Percentiles rank a stretch among this genome's conserved stretches.
Evolutionary conservation across 2,329 filamentous ascomycete genomes (phyloP).

Genomic region (Hypoxylon sp.): DNA sequence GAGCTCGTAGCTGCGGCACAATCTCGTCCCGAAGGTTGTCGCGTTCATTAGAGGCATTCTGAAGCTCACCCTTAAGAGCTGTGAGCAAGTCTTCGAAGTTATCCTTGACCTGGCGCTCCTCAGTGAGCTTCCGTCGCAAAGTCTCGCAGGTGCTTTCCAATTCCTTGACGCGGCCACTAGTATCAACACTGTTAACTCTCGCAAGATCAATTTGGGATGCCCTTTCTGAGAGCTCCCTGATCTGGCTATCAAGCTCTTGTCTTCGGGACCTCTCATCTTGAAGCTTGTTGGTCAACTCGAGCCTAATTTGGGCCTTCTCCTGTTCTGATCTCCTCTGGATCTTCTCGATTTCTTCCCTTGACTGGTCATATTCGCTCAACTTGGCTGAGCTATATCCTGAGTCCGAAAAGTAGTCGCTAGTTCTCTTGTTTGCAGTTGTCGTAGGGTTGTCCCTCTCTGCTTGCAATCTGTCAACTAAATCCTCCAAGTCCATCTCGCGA

Average conservation of each 20-base stretch:
- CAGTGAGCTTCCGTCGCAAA: conserved; percentile 82
- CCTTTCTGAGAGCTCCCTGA: conserved; percentile 84
- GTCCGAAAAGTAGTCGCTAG: conserved; percentile 98
- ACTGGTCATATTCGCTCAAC: conserved; percentile 76
- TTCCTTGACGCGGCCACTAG: conserved; percentile 77
- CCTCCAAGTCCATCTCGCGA: conserved; percentile 96
- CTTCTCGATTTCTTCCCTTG: conserved; percentile 82
- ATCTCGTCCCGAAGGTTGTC: conserved; percentile 93
- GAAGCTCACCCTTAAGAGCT: conserved; percentile 85
- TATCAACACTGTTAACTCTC: conserved; percentile 70
- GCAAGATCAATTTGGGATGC: conserved; percentile 74
- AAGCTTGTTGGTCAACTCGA: conserved; percentile 87
- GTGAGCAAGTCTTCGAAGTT: conserved; percentile 94
- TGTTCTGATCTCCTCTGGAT: conserved; percentile 89
- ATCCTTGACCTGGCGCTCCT: conserved; percentile 89
- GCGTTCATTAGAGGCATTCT: conserved; percentile 86
- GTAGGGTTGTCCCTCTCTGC: conserved; percentile 76
- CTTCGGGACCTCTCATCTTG: conserved; percentile 87
- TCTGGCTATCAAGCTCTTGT: conserved; percentile 84
- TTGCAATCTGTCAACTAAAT: conserved; percentile 90
- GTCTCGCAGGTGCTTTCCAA: conserved; percentile 87
- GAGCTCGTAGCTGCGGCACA: conserved; percentile 82
- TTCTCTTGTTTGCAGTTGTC: conserved; percentile 75
- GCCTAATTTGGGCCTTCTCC: conserved; percentile 87
- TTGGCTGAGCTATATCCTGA: conserved; percentile 90